A percentile compares a stretch with the other conserved stretches of the same genome.
These are phyloP conservation scores for Kingdonia uniflora DNA, from an alignment of 164 flowering plant genomes.

Conservation along the genomic window DNA sequence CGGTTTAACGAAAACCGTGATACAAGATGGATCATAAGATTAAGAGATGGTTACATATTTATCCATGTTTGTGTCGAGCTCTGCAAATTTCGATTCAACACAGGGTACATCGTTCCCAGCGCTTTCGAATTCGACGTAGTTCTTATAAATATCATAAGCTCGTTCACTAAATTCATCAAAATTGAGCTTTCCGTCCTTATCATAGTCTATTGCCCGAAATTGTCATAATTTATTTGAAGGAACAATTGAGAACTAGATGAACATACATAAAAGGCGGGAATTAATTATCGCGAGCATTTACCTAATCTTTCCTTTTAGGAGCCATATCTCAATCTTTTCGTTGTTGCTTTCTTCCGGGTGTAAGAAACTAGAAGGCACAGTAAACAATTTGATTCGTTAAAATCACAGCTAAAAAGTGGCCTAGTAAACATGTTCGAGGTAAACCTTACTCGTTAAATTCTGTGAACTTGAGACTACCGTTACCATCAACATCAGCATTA, in stretches of 20 bases:
- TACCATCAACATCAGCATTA: constrained; percentile 44
- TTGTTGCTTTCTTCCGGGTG: constrained; percentile 61
- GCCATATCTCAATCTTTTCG: constrained; percentile 35
- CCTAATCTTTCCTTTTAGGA: constrained; percentile 24
- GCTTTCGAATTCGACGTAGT: constrained; percentile 25
- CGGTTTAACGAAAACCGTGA: too few relatives aligned
- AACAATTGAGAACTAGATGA: neutral
- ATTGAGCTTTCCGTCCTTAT: constrained; percentile 39
- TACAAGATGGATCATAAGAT: neutral
- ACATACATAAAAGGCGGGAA: neutral
- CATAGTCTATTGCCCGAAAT: constrained; percentile 34
- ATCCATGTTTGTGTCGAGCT: constrained; percentile 47
- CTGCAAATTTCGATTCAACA: constrained; percentile 28
- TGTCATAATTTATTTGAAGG: neutral
- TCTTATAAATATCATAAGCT: constrained; percentile 29
- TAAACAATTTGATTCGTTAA: too few relatives aligned
- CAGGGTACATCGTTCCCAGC: constrained; percentile 13
- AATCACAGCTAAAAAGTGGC: neutral
- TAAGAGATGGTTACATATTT: constrained; percentile 15
- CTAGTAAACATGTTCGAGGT: neutral
- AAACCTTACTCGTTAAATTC: constrained; percentile 43
- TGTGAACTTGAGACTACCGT: constrained; percentile 31
- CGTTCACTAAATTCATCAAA: constrained; percentile 30
- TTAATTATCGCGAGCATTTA: too few relatives aligned
- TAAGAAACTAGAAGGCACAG: constrained; percentile 35